Conservation (phyloP, 345 rosid genomes). For the Eucalyptus regnans region DNA sequence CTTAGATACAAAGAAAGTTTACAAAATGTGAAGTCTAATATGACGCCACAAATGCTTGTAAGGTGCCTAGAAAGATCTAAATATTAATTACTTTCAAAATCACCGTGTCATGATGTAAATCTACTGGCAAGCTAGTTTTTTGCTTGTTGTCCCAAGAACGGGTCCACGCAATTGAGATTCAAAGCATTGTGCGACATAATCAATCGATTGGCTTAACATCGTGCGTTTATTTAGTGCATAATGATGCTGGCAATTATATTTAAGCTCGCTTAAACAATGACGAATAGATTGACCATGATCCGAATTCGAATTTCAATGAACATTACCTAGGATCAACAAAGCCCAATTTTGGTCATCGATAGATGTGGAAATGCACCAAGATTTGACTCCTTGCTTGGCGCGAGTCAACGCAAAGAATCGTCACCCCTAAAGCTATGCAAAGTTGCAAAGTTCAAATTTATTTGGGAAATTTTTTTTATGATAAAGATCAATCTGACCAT, state of each 20-base stretch:
- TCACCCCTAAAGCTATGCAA: neutral
- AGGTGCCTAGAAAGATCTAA: neutral
- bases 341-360: neutral
- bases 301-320: neutral
- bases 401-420: neutral
- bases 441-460: neutral
- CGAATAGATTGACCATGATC: neutral
- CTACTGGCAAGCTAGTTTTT: neutral
- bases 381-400: neutral
- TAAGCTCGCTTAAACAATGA: neutral
- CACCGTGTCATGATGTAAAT: neutral
- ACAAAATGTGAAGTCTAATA: neutral
- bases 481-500: neutral
- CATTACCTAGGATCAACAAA: neutral
- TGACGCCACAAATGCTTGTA: neutral
- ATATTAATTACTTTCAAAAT: neutral
- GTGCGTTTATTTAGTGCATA: neutral
- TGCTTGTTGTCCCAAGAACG: neutral
- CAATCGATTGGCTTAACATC: neutral
- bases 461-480: too few relatives aligned
- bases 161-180: accelerated
- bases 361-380: neutral
- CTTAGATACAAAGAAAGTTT: neutral
- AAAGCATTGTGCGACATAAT: neutral
- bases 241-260: neutral